Evolutionary conservation across 108 stramenopile genomes (phyloP).

Genomic region (Nannochloropsis gaditana): DNA sequence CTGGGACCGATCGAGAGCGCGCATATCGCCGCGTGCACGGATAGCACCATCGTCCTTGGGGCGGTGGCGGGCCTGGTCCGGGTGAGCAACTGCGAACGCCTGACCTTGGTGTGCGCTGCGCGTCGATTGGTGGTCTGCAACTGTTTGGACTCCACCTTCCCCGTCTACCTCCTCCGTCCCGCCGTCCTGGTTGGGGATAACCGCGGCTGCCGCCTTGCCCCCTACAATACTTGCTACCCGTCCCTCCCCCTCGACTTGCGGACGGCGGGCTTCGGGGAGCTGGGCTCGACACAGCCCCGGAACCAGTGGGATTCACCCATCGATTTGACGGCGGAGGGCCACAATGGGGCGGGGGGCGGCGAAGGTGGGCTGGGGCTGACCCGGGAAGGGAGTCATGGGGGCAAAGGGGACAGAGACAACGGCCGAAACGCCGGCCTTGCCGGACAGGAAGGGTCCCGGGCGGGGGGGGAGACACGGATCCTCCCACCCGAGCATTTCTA

Average conservation of each 20-base stretch:
- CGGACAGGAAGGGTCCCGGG: neutral
- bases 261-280: neutral
- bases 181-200: slow-evolving; percentile 42
- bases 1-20: slow-evolving; percentile 80
- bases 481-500: slow-evolving; percentile 12
- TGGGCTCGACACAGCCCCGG: neutral
- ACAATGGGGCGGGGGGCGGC: neutral
- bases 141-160: slow-evolving; percentile 44
- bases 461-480: neutral
- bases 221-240: slow-evolving; percentile 49
- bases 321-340: neutral
- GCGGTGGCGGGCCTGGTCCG: slow-evolving; percentile 67
- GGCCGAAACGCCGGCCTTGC: neutral
- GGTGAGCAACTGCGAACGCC: slow-evolving; percentile 43
- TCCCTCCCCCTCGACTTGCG: slow-evolving; percentile 21
- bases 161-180: slow-evolving; percentile 24
- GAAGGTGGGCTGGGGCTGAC: neutral
- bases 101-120: slow-evolving; percentile 35
- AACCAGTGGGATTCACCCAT: neutral
- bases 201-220: slow-evolving; percentile 48
- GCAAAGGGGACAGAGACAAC: neutral
- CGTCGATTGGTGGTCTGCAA: slow-evolving; percentile 40
- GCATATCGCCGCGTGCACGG: slow-evolving; percentile 73
- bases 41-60: slow-evolving; percentile 92
- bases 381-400: neutral